Conservation (phyloP, 1,284 basidiomycete genomes). For the Ustilago xerochloae region DNA sequence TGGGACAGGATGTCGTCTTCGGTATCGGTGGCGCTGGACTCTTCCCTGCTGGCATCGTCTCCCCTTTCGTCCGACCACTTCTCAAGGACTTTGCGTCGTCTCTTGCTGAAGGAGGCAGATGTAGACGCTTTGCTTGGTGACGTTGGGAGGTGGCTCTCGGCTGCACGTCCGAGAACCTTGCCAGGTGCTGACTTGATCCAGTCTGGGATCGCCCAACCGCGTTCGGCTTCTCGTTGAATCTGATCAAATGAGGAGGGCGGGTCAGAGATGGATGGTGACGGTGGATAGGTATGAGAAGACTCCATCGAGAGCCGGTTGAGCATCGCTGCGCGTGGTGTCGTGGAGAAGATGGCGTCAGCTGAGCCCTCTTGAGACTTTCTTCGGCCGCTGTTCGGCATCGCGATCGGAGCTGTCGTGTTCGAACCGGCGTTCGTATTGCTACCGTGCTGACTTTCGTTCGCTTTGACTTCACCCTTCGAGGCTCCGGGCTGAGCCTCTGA, state of each 20-base stretch:
- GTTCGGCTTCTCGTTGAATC: constrained; percentile 41
- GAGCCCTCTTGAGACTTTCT: constrained; percentile 25
- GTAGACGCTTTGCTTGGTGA: background rate
- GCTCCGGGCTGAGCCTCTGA: background rate
- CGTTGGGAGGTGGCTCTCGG: background rate
- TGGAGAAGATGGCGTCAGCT: constrained; percentile 16
- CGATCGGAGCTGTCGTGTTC: constrained; percentile 3
- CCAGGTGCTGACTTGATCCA: constrained; percentile 46
- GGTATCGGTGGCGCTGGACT: constrained; percentile 26
- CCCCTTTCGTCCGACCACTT: constrained; percentile 32
- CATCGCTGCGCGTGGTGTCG: constrained; percentile 29
- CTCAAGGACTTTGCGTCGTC: constrained; percentile 43
- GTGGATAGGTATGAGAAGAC: constrained; percentile 42
- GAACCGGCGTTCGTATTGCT: background rate
- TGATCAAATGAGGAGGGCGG: constrained; percentile 38
- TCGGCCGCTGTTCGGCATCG: constrained; percentile 15
- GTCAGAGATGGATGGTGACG: constrained; percentile 33
- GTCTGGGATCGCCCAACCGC: constrained; percentile 45
- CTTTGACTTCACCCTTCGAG: background rate
- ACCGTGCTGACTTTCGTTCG: background rate
- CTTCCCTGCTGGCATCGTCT: constrained; percentile 19
- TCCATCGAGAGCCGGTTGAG: constrained; percentile 41
- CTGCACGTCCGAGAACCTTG: constrained; percentile 26
- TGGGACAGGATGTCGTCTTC: constrained; percentile 38
- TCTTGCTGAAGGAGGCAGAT: background rate